These are phyloP conservation scores for Nannizzia gypsea DNA, from an alignment of 2,329 filamentous ascomycete genomes.

Conservation along the genomic window DNA sequence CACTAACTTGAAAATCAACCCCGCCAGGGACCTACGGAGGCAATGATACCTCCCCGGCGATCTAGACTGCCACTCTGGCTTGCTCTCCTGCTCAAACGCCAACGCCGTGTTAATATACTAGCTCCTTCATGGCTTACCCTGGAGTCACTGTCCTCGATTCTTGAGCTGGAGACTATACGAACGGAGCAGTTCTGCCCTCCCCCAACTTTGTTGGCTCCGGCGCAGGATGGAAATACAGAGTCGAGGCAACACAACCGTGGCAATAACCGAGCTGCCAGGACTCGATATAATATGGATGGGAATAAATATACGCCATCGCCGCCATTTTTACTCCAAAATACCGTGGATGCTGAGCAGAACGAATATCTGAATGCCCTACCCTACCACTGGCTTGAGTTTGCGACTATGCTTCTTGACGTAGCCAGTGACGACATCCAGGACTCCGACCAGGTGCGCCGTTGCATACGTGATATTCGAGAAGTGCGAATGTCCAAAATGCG, in stretches of 20 bases:
- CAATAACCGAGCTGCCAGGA: constrained; percentile 10
- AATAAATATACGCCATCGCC: constrained; percentile 42
- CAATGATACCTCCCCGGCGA: constrained; percentile 69
- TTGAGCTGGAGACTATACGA: constrained; percentile 66
- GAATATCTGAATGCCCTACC: constrained; percentile 48
- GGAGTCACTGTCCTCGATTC: constrained; percentile 61
- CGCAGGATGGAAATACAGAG: constrained; percentile 14
- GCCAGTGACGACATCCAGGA: constrained; percentile 71
- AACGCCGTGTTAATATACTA: constrained; percentile 83
- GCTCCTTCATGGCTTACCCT: constrained; percentile 81
- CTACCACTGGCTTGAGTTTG: constrained; percentile 91
- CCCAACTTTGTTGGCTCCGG: constrained; percentile 48
- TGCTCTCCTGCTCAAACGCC: constrained; percentile 84
- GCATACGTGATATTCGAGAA: constrained; percentile 73
- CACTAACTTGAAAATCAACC: constrained; percentile 1
- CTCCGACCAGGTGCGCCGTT: constrained; percentile 58
- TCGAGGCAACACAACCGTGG: constrained; percentile 20
- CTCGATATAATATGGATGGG: constrained; percentile 29
- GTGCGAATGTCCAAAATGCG: constrained; percentile 82
- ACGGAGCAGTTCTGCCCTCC: constrained; percentile 65
- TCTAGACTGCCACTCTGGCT: constrained; percentile 82
- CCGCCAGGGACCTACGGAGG: constrained; percentile 60
- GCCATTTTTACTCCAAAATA: constrained; percentile 69
- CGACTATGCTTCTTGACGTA: constrained; percentile 73
- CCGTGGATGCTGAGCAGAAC: constrained; percentile 36